Evolutionary conservation across 805 yeast genomes (phyloP).

Genomic region (Saccharomyces paradoxus): DNA sequence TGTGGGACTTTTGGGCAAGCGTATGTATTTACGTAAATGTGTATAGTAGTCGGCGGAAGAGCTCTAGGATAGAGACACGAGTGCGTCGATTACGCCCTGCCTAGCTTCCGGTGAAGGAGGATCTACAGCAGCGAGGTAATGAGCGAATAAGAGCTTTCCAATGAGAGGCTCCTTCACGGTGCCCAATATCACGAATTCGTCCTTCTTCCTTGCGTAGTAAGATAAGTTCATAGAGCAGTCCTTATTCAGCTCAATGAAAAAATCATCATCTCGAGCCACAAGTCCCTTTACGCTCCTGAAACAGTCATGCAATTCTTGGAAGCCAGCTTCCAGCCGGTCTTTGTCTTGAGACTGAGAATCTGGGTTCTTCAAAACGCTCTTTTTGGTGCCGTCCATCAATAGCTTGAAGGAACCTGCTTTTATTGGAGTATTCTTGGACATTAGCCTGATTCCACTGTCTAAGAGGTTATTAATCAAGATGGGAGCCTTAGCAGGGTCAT

Average conservation of each 20-base stretch:
- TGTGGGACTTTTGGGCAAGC: background rate
- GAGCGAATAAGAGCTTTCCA: conserved; percentile 57
- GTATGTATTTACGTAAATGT: background rate
- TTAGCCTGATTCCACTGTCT: conserved; percentile 50
- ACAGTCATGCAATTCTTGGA: conserved; percentile 54
- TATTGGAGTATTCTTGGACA: conserved; percentile 74
- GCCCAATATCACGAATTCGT: conserved; percentile 43
- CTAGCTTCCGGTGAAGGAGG: conserved; percentile 26
- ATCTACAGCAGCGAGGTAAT: conserved; percentile 60
- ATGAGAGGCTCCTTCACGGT: conserved; percentile 52
- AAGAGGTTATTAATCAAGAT: conserved; percentile 50
- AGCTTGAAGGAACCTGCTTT: conserved; percentile 89
- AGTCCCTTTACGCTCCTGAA: conserved; percentile 55
- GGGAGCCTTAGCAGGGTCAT: conserved; percentile 45
- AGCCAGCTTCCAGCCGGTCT: conserved; percentile 45
- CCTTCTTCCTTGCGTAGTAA: conserved; percentile 35
- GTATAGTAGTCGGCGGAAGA: background rate
- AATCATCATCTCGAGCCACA: conserved; percentile 64
- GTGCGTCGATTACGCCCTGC: conserved; percentile 18
- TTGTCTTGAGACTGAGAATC: conserved; percentile 41
- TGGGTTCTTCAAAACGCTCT: conserved; percentile 65
- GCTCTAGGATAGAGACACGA: conserved; percentile 13
- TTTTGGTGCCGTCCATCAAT: conserved; percentile 78
- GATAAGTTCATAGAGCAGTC: conserved; percentile 41
- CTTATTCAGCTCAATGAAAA: conserved; percentile 48